These are phyloP conservation scores for Linnemannia zychae DNA, from an alignment of 192 early-diverging fungal genomes.

Conservation along the genomic window DNA sequence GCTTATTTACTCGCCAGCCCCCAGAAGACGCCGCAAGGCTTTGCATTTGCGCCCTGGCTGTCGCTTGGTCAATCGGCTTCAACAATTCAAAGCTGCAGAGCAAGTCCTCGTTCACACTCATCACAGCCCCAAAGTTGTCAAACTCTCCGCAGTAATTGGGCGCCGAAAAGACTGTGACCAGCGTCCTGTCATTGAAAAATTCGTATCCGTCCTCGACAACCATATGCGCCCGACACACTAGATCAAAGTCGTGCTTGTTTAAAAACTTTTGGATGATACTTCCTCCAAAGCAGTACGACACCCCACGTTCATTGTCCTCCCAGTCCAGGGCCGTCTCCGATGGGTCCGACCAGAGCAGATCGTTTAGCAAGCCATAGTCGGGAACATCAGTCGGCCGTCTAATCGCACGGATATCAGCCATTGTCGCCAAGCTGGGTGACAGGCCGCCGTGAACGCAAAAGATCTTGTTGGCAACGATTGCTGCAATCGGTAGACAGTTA, in stretches of 20 bases:
- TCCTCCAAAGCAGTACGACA: conserved; percentile 93
- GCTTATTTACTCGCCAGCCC: conserved; percentile 54
- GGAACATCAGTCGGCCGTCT: conserved; percentile 91
- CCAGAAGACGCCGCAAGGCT: conserved; percentile 46
- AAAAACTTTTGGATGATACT: conserved; percentile 87
- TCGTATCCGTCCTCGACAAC: conserved; percentile 98
- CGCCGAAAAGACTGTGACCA: conserved; percentile 96
- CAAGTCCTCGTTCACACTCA: conserved; percentile 91
- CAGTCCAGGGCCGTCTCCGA: conserved; percentile 82
- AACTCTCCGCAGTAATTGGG: conserved; percentile 99
- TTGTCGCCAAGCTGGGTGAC: conserved; percentile 78
- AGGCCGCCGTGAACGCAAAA: conserved; percentile 98
- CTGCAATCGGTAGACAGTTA: conserved; percentile 93
- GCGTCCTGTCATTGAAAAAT: conserved; percentile 90
- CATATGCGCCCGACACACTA: conserved; percentile 95
- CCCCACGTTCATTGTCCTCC: conserved; percentile 96
- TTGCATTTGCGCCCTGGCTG: conserved; percentile 55
- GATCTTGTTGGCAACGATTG: conserved; percentile 92
- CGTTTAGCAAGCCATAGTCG: conserved; percentile 92
- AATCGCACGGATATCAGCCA: conserved; percentile 90
- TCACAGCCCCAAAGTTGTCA: conserved; percentile 90
- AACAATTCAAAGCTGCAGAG: conserved; percentile 91
- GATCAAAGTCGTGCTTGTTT: conserved; percentile 87
- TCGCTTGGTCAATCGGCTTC: conserved; percentile 66
- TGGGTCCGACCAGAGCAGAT: conserved; percentile 95